Evolutionary conservation across 2,329 filamentous ascomycete genomes (phyloP).

Genomic region (Mycosphaerella arachidis): DNA sequence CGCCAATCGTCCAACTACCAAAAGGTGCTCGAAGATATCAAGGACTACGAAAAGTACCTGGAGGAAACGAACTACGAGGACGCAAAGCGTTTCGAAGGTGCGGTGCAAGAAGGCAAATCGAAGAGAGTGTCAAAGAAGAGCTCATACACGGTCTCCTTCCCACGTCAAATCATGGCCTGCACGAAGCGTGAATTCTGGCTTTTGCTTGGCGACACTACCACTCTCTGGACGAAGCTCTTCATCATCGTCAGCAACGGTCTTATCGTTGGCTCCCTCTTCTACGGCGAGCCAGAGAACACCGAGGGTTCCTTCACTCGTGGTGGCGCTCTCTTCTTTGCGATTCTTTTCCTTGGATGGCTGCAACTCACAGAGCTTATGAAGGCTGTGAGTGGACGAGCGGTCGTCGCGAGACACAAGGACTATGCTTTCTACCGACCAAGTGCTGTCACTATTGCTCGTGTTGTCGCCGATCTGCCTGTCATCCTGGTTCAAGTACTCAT

Average conservation of each 20-base stretch:
- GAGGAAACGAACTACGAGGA: slow-evolving; percentile 38
- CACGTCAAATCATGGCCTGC: slow-evolving; percentile 64
- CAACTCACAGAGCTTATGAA: slow-evolving; percentile 75
- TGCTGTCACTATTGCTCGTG: slow-evolving; percentile 58
- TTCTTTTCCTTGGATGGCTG: slow-evolving; percentile 64
- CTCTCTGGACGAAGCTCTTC: slow-evolving; percentile 73
- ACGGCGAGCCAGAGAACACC: slow-evolving; percentile 58
- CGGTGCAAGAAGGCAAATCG: slow-evolving; percentile 63
- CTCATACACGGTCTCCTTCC: slow-evolving; percentile 71
- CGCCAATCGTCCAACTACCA: slow-evolving; percentile 58
- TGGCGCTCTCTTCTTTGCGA: slow-evolving; percentile 62
- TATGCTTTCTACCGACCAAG: slow-evolving; percentile 68
- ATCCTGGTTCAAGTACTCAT: slow-evolving; percentile 55
- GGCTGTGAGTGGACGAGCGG: slow-evolving; percentile 65
- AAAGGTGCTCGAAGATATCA: slow-evolving; percentile 57
- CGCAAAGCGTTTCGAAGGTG: slow-evolving; percentile 58
- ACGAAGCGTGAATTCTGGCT: slow-evolving; percentile 75
- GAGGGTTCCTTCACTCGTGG: slow-evolving; percentile 60
- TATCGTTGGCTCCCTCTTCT: slow-evolving; percentile 76
- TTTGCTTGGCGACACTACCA: slow-evolving; percentile 67
- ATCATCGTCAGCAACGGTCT: slow-evolving; percentile 70
- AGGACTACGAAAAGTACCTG: slow-evolving; percentile 55
- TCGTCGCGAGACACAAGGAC: slow-evolving; percentile 64
- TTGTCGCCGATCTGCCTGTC: slow-evolving; percentile 60
- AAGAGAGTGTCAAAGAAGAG: slow-evolving; percentile 62